Evolutionary conservation across 768 basidiomycete genomes (phyloP), one percentile per base, ranked within the genome.

Genomic region (Boletus coccyginus): DNA sequence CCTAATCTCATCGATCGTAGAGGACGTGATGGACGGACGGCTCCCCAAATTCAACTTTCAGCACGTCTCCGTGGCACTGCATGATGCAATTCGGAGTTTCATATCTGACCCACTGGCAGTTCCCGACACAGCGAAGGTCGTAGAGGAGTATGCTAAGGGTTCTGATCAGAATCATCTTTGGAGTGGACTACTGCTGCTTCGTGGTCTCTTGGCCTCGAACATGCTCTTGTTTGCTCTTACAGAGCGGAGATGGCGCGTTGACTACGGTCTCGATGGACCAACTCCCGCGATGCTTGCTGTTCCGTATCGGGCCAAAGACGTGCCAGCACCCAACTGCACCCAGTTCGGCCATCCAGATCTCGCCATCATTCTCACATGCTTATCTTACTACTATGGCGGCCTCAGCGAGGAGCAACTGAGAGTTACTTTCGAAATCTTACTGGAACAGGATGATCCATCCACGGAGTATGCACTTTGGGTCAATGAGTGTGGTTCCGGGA

Each of bases 311-410:
- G 73, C 73, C 0, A 74, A 70, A 52, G 75, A 75, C n/a, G 44
- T 64, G 3, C 73, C 73, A 0, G 58, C 71, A 16, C 31, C 56
- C 7, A 56, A 63, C n/a, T 7, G 5, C 33, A 67, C 73, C 1
- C 68, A 74, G 31, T 75, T 74, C 17, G 68, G 68, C 16, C 75
- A 76, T 39, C 73, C 73, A 13, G 75, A 74, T 19, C 56, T 75
- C 16, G 57, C 62, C 14, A 27, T 27, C 27, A 27, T 27, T 6
- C 27, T 27, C 27, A 27, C 27, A 27, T 27, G 27, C 27, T 3
- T 6, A 27, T 27, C 27, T 6, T 27, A 27, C 27, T 27, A 62
- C 74, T 46, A 38, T 58, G 73, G 12, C 0, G 59, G 59, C 1
- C 58, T 60, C 11, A 50, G 2, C 8, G 2, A 36, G 33, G 12